These are phyloP conservation scores for Cladosporium sp. DNA, from an alignment of 2,329 filamentous ascomycete species.

Conservation along the genomic window DNA sequence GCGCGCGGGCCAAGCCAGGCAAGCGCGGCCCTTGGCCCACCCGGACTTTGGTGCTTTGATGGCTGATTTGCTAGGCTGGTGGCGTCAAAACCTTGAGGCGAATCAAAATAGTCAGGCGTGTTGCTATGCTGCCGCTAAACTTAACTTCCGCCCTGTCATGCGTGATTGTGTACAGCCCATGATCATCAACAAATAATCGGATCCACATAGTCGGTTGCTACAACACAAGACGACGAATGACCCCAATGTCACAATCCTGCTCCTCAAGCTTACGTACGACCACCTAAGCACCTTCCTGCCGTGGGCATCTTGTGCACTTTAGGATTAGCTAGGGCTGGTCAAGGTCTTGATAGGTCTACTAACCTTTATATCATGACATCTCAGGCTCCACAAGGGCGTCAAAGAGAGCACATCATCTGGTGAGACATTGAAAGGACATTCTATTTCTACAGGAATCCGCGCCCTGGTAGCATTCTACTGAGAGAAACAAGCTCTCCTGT, in stretches of 20 bases:
- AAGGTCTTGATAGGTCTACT: not conserved
- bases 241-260: not conserved
- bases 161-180: not conserved
- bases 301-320: not conserved
- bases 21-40: not conserved
- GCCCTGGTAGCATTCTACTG: too few relatives aligned
- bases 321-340: not conserved
- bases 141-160: not conserved
- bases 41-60: not conserved
- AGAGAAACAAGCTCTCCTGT: not conserved
- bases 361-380: not conserved
- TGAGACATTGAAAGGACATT: not conserved
- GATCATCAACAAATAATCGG: not conserved
- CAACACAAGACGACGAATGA: not conserved
- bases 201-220: not conserved
- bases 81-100: not conserved
- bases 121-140: conserved; percentile 1
- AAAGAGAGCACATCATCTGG: not conserved
- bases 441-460: too few relatives aligned
- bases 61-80: not conserved
- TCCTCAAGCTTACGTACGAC: not conserved
- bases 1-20: conserved; percentile 1
- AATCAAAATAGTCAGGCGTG: conserved; percentile 9
- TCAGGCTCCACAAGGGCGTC: not conserved
- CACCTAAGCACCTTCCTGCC: not conserved